Evolutionary conservation across 345 rosid species (phyloP), one percentile per base, ranked within the genome.

Genomic region (Sisymbrium irio): DNA sequence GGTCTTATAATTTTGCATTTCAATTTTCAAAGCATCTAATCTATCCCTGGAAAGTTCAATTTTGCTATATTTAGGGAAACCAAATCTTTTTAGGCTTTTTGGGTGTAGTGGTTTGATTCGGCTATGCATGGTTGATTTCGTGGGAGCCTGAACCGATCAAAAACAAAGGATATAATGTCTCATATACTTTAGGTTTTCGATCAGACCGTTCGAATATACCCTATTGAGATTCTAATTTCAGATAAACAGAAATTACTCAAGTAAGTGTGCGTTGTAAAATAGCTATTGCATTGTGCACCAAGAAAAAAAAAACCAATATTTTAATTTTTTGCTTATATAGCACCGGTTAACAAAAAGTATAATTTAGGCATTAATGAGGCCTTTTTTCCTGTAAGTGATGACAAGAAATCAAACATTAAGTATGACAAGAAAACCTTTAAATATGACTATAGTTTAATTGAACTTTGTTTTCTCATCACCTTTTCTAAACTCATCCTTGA

Each of bases 1-100:
- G n/a, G n/a, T n/a, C n/a, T n/a, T n/a, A n/a, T 10, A 7, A 13
- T 3, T 59, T 0, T 71, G 17, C 19, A 62, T 42, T 20, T 56
- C 15, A 42, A 39, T 36, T 56, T 45, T 3, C 6, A 57, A 66
- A 74, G 58, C 27, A 47, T 74, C 27, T 58, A 46, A 50, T 65
- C 1, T 66, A n/a, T 49, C 55, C 59, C n/a, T 40, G 28, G 45
- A 60, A 67, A 58, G 45, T 58, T 47, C 45, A 49, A 18, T 49
- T 14, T 49, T 49, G 67, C 50, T 49, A 37, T 25, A 8, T 44
- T n/a, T 64, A 65, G 51, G 22, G 25, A 45, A 57, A 55, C 66
- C 51, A 73, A 30, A 3, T 9, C 3, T 25, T 65, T 45, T 19
- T 30, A n/a, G 25, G 62, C 18, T 41, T 72, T 50, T 61, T 3